Evolutionary conservation across 1,139 yeast genomes (phyloP).

Genomic region (Arxiozyma telluris): DNA sequence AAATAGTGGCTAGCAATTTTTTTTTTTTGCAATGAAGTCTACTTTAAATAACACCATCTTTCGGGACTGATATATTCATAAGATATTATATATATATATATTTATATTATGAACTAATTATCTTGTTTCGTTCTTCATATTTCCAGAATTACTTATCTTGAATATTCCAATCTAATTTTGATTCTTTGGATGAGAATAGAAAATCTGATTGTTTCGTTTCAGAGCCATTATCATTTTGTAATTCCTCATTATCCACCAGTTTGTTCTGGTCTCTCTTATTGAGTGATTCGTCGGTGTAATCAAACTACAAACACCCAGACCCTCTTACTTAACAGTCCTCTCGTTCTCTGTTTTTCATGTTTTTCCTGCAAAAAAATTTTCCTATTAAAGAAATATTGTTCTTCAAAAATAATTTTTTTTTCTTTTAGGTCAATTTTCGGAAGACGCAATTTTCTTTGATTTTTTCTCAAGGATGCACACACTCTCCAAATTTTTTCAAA

Average conservation of each 20-base stretch:
- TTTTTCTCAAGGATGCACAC: neutral
- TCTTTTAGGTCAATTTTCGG: too few relatives aligned
- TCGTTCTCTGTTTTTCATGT: neutral
- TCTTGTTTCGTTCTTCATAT: neutral
- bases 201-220: too few relatives aligned
- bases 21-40: constrained; percentile 29
- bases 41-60: constrained; percentile 32
- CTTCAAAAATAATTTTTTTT: neutral
- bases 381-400: neutral
- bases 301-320: constrained; percentile 2
- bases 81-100: neutral
- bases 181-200: too few relatives aligned
- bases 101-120: neutral
- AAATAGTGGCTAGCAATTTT: constrained; percentile 29
- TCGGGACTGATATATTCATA: constrained; percentile 30
- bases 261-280: neutral
- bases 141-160: neutral
- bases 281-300: neutral
- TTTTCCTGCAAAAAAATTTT: neutral
- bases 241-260: neutral
- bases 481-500: neutral
- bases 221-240: neutral
- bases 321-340: neutral
- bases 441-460: neutral
- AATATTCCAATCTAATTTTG: too few relatives aligned